Percentiles rank a stretch among this genome's conserved stretches.
Evolutionary conservation across 2,329 filamentous ascomycete genomes (phyloP).

Genomic region (Chrysoporthe austroafricana): DNA sequence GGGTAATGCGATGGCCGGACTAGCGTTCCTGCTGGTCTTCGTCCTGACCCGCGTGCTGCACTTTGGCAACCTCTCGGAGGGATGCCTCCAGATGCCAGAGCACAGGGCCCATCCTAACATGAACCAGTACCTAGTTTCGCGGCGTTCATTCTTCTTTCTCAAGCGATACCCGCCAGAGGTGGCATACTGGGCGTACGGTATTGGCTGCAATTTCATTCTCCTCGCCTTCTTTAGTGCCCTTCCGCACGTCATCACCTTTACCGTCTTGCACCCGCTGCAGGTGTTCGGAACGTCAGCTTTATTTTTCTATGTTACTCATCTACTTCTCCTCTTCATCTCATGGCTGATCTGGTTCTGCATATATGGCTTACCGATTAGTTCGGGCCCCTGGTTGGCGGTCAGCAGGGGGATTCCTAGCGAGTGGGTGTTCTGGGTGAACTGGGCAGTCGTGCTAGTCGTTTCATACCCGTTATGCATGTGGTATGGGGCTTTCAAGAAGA

Average conservation of each 20-base stretch:
- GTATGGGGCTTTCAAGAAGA: slow-evolving; percentile 49
- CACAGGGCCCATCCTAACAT: slow-evolving; percentile 36
- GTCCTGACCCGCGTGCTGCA: slow-evolving; percentile 45
- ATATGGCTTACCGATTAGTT: neutral
- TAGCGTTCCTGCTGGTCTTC: slow-evolving; percentile 44
- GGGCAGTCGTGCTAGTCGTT: slow-evolving; percentile 40
- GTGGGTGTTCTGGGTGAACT: slow-evolving; percentile 43
- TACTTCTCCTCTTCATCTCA: slow-evolving; percentile 39
- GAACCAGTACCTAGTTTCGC: slow-evolving; percentile 48
- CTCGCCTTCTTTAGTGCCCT: slow-evolving; percentile 43
- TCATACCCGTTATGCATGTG: slow-evolving; percentile 47
- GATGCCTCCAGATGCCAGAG: slow-evolving; percentile 46
- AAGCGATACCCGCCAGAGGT: slow-evolving; percentile 53
- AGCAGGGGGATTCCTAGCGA: slow-evolving; percentile 43
- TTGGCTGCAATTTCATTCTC: slow-evolving; percentile 44
- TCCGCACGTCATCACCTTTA: slow-evolving; percentile 36
- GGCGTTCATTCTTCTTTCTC: slow-evolving; percentile 50
- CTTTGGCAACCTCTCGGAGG: slow-evolving; percentile 50
- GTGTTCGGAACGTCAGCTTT: slow-evolving; percentile 50
- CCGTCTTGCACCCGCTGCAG: slow-evolving; percentile 41
- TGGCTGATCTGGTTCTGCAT: slow-evolving; percentile 29
- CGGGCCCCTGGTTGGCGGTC: slow-evolving; percentile 40
- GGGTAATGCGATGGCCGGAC: slow-evolving; percentile 37
- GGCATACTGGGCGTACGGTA: slow-evolving; percentile 48
- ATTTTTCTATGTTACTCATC: slow-evolving; percentile 50